These are phyloP conservation scores for Penicillium pulvis DNA, from an alignment of 495 filamentous ascomycete genomes.

Conservation along the genomic window DNA sequence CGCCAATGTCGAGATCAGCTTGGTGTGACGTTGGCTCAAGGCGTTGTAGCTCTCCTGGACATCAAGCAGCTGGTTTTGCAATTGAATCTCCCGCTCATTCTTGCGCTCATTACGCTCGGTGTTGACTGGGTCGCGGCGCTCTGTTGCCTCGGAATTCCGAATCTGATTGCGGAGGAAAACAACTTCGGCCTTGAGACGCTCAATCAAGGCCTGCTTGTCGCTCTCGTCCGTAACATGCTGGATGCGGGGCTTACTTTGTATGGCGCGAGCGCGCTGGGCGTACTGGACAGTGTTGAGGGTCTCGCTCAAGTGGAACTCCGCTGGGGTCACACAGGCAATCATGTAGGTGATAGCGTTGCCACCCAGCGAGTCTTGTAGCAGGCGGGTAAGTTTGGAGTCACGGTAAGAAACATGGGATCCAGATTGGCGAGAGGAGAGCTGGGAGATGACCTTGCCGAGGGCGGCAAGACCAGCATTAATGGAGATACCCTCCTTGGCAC, in stretches of 20 bases:
- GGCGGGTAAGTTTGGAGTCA: constrained; percentile 91
- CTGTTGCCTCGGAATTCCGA: constrained; percentile 64
- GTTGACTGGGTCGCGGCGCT: constrained; percentile 58
- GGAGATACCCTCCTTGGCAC: constrained; percentile 95
- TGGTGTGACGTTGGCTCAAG: constrained; percentile 88
- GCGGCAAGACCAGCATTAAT: constrained; percentile 97
- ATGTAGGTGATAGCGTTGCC: constrained; percentile 99
- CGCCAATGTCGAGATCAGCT: constrained; percentile 90
- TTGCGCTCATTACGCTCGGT: constrained; percentile 75
- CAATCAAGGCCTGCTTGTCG: constrained; percentile 93
- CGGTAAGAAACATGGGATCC: constrained; percentile 97
- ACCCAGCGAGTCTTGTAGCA: constrained; percentile 97
- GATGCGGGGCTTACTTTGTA: constrained; percentile 96
- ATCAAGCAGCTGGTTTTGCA: constrained; percentile 93
- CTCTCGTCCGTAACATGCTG: constrained; percentile 88
- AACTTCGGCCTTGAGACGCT: constrained; percentile 91
- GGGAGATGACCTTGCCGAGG: constrained; percentile 96
- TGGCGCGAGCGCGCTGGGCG: constrained; percentile 91
- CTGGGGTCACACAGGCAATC: constrained; percentile 97
- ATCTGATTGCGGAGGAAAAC: constrained; percentile 94
- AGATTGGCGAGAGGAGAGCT: constrained; percentile 85
- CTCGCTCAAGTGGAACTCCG: constrained; percentile 96
- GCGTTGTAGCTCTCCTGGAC: constrained; percentile 92
- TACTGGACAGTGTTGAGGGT: constrained; percentile 97
- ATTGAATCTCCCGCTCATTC: constrained; percentile 81